These are phyloP conservation scores for Boletus rubroflammeus DNA, from an alignment of 768 basidiomycete species.

Conservation along the genomic window DNA sequence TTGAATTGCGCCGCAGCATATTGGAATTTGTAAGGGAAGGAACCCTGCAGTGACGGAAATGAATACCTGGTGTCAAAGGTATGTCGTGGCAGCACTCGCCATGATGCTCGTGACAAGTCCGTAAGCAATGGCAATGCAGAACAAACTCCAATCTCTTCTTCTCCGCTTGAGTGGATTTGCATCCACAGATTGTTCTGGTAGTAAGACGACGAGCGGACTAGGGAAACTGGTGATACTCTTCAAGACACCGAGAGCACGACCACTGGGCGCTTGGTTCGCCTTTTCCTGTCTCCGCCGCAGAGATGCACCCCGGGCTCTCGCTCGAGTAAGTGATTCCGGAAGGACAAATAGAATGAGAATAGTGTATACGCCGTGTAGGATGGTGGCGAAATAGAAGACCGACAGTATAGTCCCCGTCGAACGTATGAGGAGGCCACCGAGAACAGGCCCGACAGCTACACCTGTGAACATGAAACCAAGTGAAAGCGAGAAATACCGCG, in stretches of 20 bases:
- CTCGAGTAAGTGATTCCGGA: constrained; percentile 71
- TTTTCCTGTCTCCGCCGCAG: constrained; percentile 14
- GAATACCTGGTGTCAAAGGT: not conserved
- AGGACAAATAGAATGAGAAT: constrained; percentile 54
- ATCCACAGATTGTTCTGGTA: constrained; percentile 38
- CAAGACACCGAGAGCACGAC: constrained; percentile 17
- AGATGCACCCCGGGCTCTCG: constrained; percentile 35
- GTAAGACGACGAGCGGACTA: constrained; percentile 64
- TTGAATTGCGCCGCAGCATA: constrained; percentile 59
- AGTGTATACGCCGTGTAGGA: constrained; percentile 48
- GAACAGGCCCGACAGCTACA: constrained; percentile 71
- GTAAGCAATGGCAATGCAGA: constrained; percentile 50
- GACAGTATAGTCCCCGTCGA: constrained; percentile 51
- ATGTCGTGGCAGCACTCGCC: constrained; percentile 34
- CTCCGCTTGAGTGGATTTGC: constrained; percentile 39
- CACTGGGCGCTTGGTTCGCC: not conserved
- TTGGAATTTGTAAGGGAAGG: constrained; percentile 56
- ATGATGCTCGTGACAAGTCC: constrained; percentile 43
- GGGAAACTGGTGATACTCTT: constrained; percentile 59
- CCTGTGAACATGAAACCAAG: constrained; percentile 70
- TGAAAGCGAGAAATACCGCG: constrained; percentile 59
- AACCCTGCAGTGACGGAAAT: constrained; percentile 42
- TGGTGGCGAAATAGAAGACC: constrained; percentile 67
- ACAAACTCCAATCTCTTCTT: constrained; percentile 63
- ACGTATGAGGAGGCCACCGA: constrained; percentile 65